A percentile compares a stretch with the other conserved stretches of the same genome.
These are phyloP conservation scores for Chalaropsis ovoidea DNA, from an alignment of 2,329 filamentous ascomycete species.

Conservation along the genomic window DNA sequence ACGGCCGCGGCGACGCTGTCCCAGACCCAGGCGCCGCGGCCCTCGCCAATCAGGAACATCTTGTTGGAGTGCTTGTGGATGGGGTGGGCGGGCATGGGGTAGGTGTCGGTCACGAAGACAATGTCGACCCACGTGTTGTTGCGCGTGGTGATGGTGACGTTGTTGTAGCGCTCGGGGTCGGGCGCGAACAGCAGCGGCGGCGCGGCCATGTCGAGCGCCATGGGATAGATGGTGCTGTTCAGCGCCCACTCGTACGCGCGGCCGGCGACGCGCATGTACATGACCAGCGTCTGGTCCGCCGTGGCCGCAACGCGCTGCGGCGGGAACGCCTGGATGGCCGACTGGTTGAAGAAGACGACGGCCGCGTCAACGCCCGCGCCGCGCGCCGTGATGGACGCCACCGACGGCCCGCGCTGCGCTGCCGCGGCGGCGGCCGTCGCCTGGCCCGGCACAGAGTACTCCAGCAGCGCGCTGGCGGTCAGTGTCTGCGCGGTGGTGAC, in stretches of 20 bases:
- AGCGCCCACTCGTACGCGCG: conserved; percentile 46
- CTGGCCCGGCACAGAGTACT: conserved; percentile 30
- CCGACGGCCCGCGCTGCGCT: conserved; percentile 31
- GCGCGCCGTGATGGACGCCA: conserved; percentile 34
- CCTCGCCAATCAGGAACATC: conserved; percentile 47
- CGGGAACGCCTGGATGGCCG: conserved; percentile 40
- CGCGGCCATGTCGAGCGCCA: conserved; percentile 31
- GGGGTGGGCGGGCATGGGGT: conserved; percentile 44
- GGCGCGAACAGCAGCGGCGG: conserved; percentile 41
- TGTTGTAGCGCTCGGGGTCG: conserved; percentile 31
- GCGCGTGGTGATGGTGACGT: conserved; percentile 41
- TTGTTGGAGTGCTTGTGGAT: conserved; percentile 57
- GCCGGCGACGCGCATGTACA: conserved; percentile 35
- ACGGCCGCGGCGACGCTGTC: conserved; percentile 44
- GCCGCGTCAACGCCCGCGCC: conserved; percentile 25
- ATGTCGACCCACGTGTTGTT: conserved; percentile 47
- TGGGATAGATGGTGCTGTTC: conserved; percentile 38
- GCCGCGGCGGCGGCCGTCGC: conserved; percentile 26
- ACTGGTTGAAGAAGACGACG: conserved; percentile 39
- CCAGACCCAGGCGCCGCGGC: conserved; percentile 43
- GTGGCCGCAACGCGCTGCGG: conserved; percentile 35
- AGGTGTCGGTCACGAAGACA: conserved; percentile 38
- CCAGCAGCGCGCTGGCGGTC: conserved; percentile 42
- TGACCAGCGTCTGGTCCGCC: conserved; percentile 40
- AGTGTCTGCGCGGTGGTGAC: conserved; percentile 45